A percentile compares a stretch with the other conserved stretches of the same genome.
These are phyloP conservation scores for Mycena haematopus DNA, from an alignment of 768 basidiomycete species.

Conservation along the genomic window DNA sequence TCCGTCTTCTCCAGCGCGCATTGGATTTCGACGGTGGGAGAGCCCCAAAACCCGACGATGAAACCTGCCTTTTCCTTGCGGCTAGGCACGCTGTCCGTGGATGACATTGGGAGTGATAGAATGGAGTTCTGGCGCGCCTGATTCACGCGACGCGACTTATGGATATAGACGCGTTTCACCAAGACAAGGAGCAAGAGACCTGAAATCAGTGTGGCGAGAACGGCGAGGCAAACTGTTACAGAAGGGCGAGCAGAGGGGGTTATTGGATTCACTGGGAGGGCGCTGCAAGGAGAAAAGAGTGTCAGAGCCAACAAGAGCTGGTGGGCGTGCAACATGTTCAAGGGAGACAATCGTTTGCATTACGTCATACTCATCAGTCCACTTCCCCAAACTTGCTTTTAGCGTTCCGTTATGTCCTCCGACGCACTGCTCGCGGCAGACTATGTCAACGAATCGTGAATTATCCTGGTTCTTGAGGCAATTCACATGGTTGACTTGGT, in stretches of 20 bases:
- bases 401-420: slow-evolving; percentile 16
- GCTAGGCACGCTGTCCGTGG: slow-evolving; percentile 23
- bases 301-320: slow-evolving; percentile 17
- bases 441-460: slow-evolving; percentile 76
- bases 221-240: slow-evolving; percentile 35
- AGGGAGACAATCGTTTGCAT: not conserved
- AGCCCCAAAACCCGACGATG: slow-evolving; percentile 52
- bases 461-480: not conserved
- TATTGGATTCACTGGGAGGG: slow-evolving; percentile 17
- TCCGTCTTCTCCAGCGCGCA: slow-evolving; percentile 26
- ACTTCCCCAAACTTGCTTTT: too few species aligned
- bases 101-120: slow-evolving; percentile 19
- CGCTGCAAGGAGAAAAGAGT: slow-evolving; percentile 11
- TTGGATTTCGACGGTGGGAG: slow-evolving; percentile 50
- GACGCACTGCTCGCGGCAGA: slow-evolving; percentile 51
- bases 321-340: not conserved
- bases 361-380: too few species aligned
- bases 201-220: slow-evolving; percentile 34
- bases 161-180: slow-evolving; percentile 39
- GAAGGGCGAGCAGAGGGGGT: slow-evolving; percentile 27
- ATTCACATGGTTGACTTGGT: not conserved
- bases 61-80: slow-evolving; percentile 42
- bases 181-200: slow-evolving; percentile 36
- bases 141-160: slow-evolving; percentile 32
- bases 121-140: slow-evolving; percentile 14